Evolutionary conservation across 2,329 filamentous ascomycete genomes (phyloP), one percentile per base, ranked within the genome.

Genomic region (Parastagonospora nodorum): DNA sequence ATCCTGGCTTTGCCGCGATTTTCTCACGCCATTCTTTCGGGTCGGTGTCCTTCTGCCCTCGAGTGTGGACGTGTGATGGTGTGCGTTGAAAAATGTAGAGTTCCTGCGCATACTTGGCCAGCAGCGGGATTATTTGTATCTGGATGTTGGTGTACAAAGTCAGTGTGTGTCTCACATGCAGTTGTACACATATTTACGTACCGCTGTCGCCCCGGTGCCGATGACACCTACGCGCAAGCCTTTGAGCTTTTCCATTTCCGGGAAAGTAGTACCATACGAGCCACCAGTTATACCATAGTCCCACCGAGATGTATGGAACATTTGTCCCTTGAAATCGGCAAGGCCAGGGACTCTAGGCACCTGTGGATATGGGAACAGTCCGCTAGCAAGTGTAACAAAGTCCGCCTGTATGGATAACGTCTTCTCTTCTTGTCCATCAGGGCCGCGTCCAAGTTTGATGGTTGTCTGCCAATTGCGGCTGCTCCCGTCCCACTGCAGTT

Each of bases 401-500:
- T 73, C 60, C 0, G 74, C 67, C 28, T 51, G 48, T 29, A 77
- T 43, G 11, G 33, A 47, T 6, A 55, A 15, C 2, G 12, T 36
- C n/a, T 33, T 45, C 14, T 47, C 42, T 3, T 56, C 35, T n/a
- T 46, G 44, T 9, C 63, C 58, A 40, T 61, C 61, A 4, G 57
- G 54, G 14, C 58, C 53, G 37, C 62, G 60, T 3, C 42, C 33
- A 5, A 30, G 50, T 4, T 42, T 39, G 16, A 73, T 51, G 3
- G 56, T 37, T 4, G 67, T 55, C 6, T 48, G 54, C 75, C 76
- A 79, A 14, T 53, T 24, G 19, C 63, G 60, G n/a, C 30, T 55
- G 0, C 48, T 56, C 0, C 78, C 76, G 50, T 82, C 71, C 82
- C 82, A 84, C 1, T 73, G 67, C 6, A 81, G 67, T 0, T 63